Base-by-base conservation (phyloP, 192 early-diverging fungal species). In the Coemansia sp. region DNA sequence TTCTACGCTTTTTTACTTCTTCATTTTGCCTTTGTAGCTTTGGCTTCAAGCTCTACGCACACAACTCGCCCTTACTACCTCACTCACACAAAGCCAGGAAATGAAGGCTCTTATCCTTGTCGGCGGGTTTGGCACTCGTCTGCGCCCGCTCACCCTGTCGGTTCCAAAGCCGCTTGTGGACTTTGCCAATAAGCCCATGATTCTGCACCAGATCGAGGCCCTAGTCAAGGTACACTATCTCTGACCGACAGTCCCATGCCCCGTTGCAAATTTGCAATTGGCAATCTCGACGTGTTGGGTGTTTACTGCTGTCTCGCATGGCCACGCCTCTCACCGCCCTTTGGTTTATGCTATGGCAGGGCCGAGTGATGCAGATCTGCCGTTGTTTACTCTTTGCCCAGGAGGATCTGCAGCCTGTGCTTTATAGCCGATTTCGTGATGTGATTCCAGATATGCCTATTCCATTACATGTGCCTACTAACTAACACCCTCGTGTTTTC, bases 111-210 rank as follows among this genome's bases (percentile, higher is more conserved):
- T 92, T 79, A 89, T 92, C 85, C 90, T 92, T 50, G 90, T 92
- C 69, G 90, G 90, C 74, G 90, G 97, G 57, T 99, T 96, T 79
- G 97, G 97, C 70, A 99, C 97, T 51, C 92, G 97, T 76, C 90
- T 99, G 72, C 90, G 97, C 36, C 97, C 97, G 43, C 87, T 99
- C 58, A 99, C 97, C 16, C 85, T 99, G 61, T 90, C 96, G 45
- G 85, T 95, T 43, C 97, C 97, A 62, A 99, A 99, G 85, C 97
- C 97, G 48, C 86, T 99, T 51, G 96, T 99, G n/a, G 96, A 99
- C 83, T 99, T 99, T 84, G 94, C 93, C 37, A 99, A 99, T 87
- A 92, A 88, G 79, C 96, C 94, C 62, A 98, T 99, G 92, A 96
- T 99, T 83, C 86, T 96, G 63, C 97, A 99, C 82, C 97, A 99